phyloP scores from a whole-genome alignment of 306 rosid genomes.

The Rosa persica region DNA sequence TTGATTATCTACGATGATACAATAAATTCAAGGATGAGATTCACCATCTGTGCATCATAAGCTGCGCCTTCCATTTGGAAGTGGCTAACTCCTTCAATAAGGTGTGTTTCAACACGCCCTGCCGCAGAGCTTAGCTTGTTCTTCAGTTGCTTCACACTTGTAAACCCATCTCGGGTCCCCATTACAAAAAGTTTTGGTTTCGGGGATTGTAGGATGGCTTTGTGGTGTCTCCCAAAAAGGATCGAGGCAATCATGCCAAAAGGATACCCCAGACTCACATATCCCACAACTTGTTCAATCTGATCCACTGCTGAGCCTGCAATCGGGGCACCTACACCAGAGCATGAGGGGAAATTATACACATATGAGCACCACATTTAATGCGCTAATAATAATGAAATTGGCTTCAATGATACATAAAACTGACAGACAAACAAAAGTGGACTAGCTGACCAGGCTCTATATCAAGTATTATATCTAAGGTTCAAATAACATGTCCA shows the following conservation, averaged over 20 bases:
- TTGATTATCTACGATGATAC: conserved; percentile 43
- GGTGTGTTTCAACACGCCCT: conserved; percentile 64
- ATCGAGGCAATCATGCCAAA: conserved; percentile 85
- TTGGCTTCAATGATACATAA: not conserved
- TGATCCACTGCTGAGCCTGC: conserved; percentile 92
- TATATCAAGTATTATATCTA: not conserved
- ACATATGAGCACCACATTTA: not conserved
- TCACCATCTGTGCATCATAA: conserved; percentile 74
- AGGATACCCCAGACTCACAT: conserved; percentile 90
- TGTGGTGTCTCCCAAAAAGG: conserved; percentile 89
- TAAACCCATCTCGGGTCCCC: conserved; percentile 93
- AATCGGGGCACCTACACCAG: conserved; percentile 77
- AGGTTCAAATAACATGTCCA: not conserved
- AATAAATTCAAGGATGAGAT: conserved; percentile 55
- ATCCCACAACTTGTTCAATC: conserved; percentile 75
- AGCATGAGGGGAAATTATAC: not conserved
- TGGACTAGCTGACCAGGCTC: not conserved
- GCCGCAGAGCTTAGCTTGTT: conserved; percentile 68
- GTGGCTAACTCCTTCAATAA: conserved; percentile 78
- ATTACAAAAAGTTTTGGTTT: conserved; percentile 85
- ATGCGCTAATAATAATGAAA: not conserved
- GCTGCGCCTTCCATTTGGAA: conserved; percentile 95
- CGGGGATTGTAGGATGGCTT: conserved; percentile 57
- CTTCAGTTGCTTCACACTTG: conserved; percentile 71
- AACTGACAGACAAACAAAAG: not conserved